Percentiles rank a stretch among this genome's conserved stretches.
Evolutionary conservation across 2,329 filamentous ascomycete genomes (phyloP).

Genomic region (Aureobasidium uvarum): DNA sequence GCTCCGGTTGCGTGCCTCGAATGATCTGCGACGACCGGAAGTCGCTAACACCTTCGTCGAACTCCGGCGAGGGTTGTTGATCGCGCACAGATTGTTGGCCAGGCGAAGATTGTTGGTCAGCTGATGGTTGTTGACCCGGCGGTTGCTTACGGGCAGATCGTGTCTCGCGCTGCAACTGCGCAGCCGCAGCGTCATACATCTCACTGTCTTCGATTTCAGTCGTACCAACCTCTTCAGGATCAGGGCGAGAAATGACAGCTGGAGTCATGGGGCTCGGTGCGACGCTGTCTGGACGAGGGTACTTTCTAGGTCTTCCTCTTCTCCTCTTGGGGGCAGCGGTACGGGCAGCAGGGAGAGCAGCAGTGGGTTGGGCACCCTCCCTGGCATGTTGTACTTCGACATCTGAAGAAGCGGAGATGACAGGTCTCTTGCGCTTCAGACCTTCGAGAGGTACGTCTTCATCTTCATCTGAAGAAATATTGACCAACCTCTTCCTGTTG

Average conservation of each 20-base stretch:
- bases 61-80: not conserved
- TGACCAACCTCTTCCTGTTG: not conserved
- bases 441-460: not conserved
- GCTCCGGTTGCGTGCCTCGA: conserved; percentile 25
- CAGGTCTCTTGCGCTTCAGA: not conserved
- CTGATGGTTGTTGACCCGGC: not conserved
- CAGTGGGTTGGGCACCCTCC: not conserved
- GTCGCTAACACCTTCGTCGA: conserved; percentile 18
- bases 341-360: not conserved
- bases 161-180: conserved; percentile 10
- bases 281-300: not conserved
- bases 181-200: conserved; percentile 2
- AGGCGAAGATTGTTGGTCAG: not conserved
- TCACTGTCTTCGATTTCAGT: conserved; percentile 11
- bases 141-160: not conserved
- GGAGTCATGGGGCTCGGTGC: not conserved
- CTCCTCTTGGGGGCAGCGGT: not conserved
- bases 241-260: not conserved
- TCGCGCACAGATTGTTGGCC: not conserved
- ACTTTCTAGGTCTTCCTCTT: conserved; percentile 24
- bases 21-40: conserved; percentile 28
- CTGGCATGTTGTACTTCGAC: not conserved
- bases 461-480: not conserved
- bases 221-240: not conserved
- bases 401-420: not conserved